Evolutionary conservation across 176 grass and related monocot genomes (phyloP).

Genomic region (Oropetium thomaeum): DNA sequence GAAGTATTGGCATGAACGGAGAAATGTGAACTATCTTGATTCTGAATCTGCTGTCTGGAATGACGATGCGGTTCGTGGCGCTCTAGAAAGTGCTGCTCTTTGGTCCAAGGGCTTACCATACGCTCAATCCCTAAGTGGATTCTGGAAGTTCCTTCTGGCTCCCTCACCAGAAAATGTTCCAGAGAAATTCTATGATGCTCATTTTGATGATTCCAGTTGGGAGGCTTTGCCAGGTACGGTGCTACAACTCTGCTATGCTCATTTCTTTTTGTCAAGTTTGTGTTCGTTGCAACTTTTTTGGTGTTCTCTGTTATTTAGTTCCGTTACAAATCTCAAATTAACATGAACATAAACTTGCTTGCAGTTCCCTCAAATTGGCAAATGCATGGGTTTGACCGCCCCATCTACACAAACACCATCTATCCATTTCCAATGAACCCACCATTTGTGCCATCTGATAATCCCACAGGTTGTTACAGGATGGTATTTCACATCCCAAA

Average conservation of each 20-base stretch:
- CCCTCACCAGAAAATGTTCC: constrained; percentile 67
- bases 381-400: constrained; percentile 88
- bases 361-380: constrained; percentile 98
- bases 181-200: constrained; percentile 52
- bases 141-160: constrained; percentile 79
- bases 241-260: not conserved
- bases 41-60: constrained; percentile 72
- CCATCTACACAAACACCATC: constrained; percentile 74
- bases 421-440: constrained; percentile 90
- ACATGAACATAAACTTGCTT: not conserved
- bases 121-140: constrained; percentile 67
- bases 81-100: constrained; percentile 60
- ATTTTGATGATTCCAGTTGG: constrained; percentile 81
- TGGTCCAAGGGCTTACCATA: constrained; percentile 83
- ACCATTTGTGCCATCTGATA: constrained; percentile 81
- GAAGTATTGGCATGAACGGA: constrained; percentile 85
- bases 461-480: constrained; percentile 91
- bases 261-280: not conserved
- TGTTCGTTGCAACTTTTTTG: not conserved
- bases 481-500: constrained; percentile 78
- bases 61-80: constrained; percentile 53
- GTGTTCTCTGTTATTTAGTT: not conserved
- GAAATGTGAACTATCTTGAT: constrained; percentile 58
- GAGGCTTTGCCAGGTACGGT: constrained; percentile 64
- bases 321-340: not conserved